phyloP scores from a whole-genome alignment of 1,284 basidiomycete genomes.

The Puccinia sorghi region DNA sequence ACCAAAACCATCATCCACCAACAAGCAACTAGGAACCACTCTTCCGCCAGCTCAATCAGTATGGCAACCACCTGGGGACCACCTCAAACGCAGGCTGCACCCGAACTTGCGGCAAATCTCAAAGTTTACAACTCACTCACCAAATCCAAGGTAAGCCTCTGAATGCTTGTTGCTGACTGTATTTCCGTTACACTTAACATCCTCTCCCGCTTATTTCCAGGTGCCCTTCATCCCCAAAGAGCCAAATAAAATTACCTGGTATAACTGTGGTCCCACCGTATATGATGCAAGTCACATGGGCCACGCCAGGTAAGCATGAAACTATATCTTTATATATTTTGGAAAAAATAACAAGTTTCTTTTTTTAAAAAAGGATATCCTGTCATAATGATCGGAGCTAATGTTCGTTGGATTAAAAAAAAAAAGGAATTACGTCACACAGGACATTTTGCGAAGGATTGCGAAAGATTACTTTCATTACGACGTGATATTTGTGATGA shows the following conservation, averaged over 20 bases:
- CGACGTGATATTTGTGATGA: conserved; percentile 98
- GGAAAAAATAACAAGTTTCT: no score
- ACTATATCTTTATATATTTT: background rate
- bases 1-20: background rate
- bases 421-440: conserved; percentile 93
- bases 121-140: conserved; percentile 95
- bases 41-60: background rate
- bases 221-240: conserved; percentile 79
- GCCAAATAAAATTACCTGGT: conserved; percentile 92
- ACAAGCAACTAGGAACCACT: no score
- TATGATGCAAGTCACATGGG: conserved; percentile 99
- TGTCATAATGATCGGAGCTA: conserved; percentile 2
- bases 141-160: conserved; percentile 71
- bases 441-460: conserved; percentile 90
- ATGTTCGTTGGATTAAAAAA: background rate
- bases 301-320: conserved; percentile 76
- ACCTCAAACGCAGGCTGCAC: background rate
- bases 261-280: conserved; percentile 94
- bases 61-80: background rate
- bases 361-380: background rate
- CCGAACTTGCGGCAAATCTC: conserved; percentile 59
- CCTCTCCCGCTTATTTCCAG: conserved; percentile 59
- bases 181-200: conserved; percentile 37
- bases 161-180: no score
- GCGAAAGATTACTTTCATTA: conserved; percentile 95